Percentiles rank a stretch among this genome's conserved stretches.
phyloP scores from a whole-genome alignment of 192 early-diverging fungal species.

The Linnemannia elongata region DNA sequence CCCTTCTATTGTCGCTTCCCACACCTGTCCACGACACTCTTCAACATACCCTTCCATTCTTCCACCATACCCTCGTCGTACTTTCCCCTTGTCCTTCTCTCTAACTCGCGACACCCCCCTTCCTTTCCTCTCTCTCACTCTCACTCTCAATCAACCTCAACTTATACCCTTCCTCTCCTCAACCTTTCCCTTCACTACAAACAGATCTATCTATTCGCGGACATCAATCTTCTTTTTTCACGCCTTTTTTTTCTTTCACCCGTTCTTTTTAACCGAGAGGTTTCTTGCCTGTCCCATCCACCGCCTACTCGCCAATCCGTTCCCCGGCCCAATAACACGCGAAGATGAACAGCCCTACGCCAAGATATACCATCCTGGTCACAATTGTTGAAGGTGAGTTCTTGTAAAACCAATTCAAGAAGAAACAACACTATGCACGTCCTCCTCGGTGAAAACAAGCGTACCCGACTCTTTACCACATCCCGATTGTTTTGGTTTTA shows the following conservation, averaged over 20 bases:
- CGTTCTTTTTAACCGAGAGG: not conserved
- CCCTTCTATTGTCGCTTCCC: not conserved
- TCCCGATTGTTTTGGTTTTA: constrained; percentile 2
- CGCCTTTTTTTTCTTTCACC: not conserved
- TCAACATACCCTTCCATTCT: no score
- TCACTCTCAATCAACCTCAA: not conserved
- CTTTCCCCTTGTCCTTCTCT: not conserved
- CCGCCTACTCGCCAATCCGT: not conserved
- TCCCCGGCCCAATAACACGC: not conserved
- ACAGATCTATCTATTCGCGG: not conserved
- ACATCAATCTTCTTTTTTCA: not conserved
- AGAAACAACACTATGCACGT: not conserved
- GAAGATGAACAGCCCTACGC: constrained; percentile 36
- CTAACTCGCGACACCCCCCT: not conserved
- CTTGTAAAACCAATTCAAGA: not conserved
- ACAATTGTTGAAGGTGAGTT: constrained; percentile 55
- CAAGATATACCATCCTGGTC: constrained; percentile 58
- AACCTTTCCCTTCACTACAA: not conserved
- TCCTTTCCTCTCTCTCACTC: not conserved
- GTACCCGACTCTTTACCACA: not conserved
- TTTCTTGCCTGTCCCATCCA: not conserved
- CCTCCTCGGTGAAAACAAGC: constrained; percentile 1
- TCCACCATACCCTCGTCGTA: not conserved
- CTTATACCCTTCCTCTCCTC: not conserved
- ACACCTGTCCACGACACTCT: not conserved